Percentiles rank a stretch among this genome's conserved stretches.
phyloP scores from a whole-genome alignment of 75 land plant species.

The Sequoiadendron giganteum region DNA sequence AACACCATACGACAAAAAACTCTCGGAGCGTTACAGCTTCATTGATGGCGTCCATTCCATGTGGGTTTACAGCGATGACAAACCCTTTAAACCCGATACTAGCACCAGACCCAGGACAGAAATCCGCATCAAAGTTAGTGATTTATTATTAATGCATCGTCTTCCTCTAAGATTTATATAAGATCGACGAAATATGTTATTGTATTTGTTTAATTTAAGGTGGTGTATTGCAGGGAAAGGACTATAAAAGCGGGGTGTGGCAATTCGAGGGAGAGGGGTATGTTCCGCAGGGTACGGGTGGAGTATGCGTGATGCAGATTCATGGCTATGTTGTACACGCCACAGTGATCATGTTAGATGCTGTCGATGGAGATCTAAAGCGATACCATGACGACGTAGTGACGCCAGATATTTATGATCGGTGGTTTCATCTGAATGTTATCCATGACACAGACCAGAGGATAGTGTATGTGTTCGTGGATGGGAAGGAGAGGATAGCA shows the following conservation, averaged over 20 bases:
- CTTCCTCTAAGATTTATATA: background rate
- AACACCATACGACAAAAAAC: no score
- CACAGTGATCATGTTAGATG: conserved; percentile 27
- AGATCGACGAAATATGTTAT: background rate
- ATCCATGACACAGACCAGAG: conserved; percentile 8
- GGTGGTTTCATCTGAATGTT: no score
- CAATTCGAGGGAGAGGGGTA: conserved; percentile 34
- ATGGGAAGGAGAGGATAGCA: conserved; percentile 7
- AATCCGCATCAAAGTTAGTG: conserved; percentile 13
- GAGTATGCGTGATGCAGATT: conserved; percentile 33
- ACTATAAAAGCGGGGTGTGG: conserved; percentile 8
- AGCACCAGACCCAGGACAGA: no score
- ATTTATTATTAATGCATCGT: background rate
- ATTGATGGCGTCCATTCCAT: no score
- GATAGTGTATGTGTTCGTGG: conserved; percentile 9
- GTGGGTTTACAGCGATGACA: no score
- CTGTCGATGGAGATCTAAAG: conserved; percentile 19
- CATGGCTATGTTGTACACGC: conserved; percentile 14
- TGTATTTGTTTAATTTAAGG: background rate
- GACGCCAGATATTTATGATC: conserved; percentile 8
- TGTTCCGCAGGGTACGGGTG: conserved; percentile 20
- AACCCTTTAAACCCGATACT: no score
- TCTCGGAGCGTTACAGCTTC: no score
- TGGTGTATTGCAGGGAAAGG: no score
- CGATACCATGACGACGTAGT: conserved; percentile 2